Evolutionary conservation across 2,329 filamentous ascomycete genomes (phyloP), one percentile per base, ranked within the genome.

Genomic region (Aspergillus costaricaensis): DNA sequence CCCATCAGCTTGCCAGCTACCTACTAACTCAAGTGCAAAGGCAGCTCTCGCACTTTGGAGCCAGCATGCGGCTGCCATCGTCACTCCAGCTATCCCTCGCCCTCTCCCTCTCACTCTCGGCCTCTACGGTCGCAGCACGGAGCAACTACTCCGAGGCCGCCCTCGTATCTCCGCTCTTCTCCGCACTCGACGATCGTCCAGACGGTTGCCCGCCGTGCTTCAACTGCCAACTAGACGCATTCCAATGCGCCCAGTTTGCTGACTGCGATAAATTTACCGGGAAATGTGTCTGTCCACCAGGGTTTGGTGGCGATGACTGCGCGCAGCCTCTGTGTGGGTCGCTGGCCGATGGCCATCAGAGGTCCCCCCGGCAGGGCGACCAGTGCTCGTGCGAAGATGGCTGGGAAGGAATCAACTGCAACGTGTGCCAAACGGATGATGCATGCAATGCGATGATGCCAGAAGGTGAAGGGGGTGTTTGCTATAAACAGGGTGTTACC

Each of bases 361-460:
- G 95, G 68, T 86, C 88, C 21, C 88, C 91, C 73, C 86, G 95
- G 72, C 80, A 86, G 55, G 87, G 86, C 64, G 83, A 87, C 60
- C 80, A 82, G 43, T 99, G 95, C 79, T 81, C 92, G 44, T 99
- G 95, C 76, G 90, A 93, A 72, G 91, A 96, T 39, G 95, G 95
- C 58, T 99, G 95, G 95, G 86, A 86, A 43, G 95, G 95, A 65
- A 94, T 99, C 79, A 99, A 99, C 81, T 99, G 95, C 85, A 99
- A 95, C 71, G 91, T 99, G 59, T 99, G 95, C 78, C 88, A 89
- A 62, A 87, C 88, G 4, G 84, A 98, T 74, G 82, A 89, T 67
- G 93, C 91, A 15, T 99, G 95, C 72, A 87, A 95, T 74, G 88
- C 91, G 36, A 81, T 99, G 77, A 96, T 96, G 88, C 91, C 91